Conservation (phyloP, 1,284 basidiomycete genomes). For the Pterulicium gracile region DNA sequence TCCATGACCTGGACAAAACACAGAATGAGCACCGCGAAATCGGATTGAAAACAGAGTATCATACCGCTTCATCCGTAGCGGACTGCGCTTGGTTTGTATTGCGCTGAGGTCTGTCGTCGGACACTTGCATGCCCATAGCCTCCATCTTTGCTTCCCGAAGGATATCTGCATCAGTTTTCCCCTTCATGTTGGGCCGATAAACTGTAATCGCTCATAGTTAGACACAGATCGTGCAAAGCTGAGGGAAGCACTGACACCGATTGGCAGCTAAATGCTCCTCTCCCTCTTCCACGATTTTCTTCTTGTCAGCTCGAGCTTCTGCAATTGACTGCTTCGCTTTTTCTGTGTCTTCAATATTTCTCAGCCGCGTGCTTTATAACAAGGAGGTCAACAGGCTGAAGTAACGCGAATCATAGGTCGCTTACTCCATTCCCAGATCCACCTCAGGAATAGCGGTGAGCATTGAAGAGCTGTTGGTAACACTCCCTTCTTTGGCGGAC, state of each 20-base stretch:
- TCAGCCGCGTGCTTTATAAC: constrained; percentile 82
- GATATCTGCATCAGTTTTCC: constrained; percentile 80
- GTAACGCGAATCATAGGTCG: constrained; percentile 14
- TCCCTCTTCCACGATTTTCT: constrained; percentile 52
- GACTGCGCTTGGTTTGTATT: constrained; percentile 57
- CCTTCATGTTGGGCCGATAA: constrained; percentile 67
- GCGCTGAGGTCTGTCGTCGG: constrained; percentile 39
- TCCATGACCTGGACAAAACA: constrained; percentile 58
- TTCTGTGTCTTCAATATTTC: constrained; percentile 96
- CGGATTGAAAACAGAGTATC: constrained; percentile 10
- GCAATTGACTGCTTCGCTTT: constrained; percentile 83
- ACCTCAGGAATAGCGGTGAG: constrained; percentile 94
- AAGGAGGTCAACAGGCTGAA: neutral
- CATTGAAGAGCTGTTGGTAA: constrained; percentile 90
- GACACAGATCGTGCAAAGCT: neutral
- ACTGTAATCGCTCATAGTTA: constrained; percentile 33
- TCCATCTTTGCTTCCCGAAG: constrained; percentile 76
- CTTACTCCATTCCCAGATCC: constrained; percentile 95
- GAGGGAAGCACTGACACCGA: constrained; percentile 55
- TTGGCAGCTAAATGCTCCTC: constrained; percentile 65
- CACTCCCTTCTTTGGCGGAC: constrained; percentile 74
- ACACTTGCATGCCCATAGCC: constrained; percentile 63
- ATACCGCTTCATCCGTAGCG: constrained; percentile 85
- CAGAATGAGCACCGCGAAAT: constrained; percentile 5
- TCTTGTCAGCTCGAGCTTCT: constrained; percentile 55